Conservation (phyloP, 164 flowering plant genomes). For the Echeveria elegans region DNA sequence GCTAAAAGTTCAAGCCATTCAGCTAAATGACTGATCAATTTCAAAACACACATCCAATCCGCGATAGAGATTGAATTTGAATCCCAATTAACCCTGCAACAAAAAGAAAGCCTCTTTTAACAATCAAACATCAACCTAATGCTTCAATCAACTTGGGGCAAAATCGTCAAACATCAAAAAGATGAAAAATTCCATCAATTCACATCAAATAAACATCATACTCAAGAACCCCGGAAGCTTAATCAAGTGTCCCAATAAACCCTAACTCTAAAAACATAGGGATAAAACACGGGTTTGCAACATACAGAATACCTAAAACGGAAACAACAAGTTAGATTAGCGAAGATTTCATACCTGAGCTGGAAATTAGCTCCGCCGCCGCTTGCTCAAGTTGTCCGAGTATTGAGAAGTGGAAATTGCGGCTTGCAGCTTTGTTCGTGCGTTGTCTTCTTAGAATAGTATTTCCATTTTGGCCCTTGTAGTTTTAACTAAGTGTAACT, state of each 20-base stretch:
- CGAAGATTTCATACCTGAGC: neutral
- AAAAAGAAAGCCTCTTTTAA: too few relatives aligned
- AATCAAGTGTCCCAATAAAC: neutral
- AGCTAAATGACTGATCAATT: too few relatives aligned
- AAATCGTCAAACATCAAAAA: neutral
- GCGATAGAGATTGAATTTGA: too few relatives aligned
- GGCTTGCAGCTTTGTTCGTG: too few relatives aligned
- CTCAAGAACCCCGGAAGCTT: neutral
- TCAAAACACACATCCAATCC: neutral
- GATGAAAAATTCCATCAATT: neutral
- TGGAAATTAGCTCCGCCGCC: neutral
- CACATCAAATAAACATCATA: neutral
- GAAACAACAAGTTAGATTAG: neutral
- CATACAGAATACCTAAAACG: neutral
- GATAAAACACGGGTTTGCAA: too few relatives aligned
- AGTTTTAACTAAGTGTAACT: too few relatives aligned
- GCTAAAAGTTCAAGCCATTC: too few relatives aligned
- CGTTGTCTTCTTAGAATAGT: too few relatives aligned
- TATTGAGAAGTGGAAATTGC: too few relatives aligned
- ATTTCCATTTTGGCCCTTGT: too few relatives aligned
- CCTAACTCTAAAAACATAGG: neutral
- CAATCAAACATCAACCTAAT: neutral
- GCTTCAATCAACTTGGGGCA: neutral
- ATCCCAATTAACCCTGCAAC: neutral
- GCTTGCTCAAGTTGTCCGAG: too few relatives aligned